phyloP scores from a whole-genome alignment of 345 rosid genomes.

The Tarenaya hassleriana region DNA sequence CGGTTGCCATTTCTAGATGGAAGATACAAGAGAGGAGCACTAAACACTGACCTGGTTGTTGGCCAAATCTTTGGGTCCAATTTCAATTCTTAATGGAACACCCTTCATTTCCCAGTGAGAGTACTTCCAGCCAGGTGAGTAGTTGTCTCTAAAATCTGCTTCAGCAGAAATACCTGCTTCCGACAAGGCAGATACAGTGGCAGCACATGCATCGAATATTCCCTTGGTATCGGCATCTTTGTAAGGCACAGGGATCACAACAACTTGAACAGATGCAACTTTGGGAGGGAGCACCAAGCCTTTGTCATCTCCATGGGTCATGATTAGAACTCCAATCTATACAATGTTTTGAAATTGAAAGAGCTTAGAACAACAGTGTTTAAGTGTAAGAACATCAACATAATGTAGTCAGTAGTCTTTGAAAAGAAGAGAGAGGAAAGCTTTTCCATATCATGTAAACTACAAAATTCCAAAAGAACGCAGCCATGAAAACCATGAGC shows the following conservation, averaged over 20 bases:
- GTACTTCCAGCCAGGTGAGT: constrained; percentile 98
- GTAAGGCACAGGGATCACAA: constrained; percentile 87
- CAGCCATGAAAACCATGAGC: not conserved
- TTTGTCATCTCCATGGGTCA: constrained; percentile 90
- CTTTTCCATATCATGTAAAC: too few relatives aligned
- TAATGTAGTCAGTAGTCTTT: too few relatives aligned
- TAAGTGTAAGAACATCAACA: not conserved
- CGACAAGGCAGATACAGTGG: constrained; percentile 53
- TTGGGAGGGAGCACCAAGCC: constrained; percentile 65
- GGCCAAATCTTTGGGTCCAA: constrained; percentile 85
- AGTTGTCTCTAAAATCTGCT: constrained; percentile 76
- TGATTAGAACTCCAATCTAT: constrained; percentile 94
- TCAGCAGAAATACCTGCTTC: constrained; percentile 77
- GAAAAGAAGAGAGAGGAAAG: too few relatives aligned
- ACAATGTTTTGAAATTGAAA: constrained; percentile 12
- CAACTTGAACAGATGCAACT: constrained; percentile 80
- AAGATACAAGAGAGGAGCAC: not conserved
- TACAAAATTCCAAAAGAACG: not conserved
- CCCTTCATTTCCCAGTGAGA: constrained; percentile 99
- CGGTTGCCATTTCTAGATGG: too few relatives aligned
- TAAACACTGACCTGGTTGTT: constrained; percentile 56
- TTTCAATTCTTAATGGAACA: constrained; percentile 93
- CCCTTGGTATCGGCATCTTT: constrained; percentile 84
- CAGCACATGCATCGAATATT: constrained; percentile 76
- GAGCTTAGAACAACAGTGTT: too few relatives aligned